Base-by-base conservation (phyloP, 2,329 filamentous ascomycete species). In the Penicillium sp. region DNA sequence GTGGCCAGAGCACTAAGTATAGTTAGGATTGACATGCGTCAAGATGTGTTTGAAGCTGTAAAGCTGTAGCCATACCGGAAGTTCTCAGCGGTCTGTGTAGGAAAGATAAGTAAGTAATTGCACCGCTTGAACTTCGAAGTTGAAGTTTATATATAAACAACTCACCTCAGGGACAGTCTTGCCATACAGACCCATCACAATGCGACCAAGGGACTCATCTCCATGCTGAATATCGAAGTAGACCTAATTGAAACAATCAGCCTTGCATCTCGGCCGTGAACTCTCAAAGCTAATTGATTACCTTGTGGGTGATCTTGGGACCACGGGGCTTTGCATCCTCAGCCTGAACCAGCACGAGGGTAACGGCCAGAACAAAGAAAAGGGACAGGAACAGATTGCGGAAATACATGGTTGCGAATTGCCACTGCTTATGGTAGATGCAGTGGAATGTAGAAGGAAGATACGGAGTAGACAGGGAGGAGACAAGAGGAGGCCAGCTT, bases 221-320 rank as follows among this genome's bases (percentile, higher is more conserved):
- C 84, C 87, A 75, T 88, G 84, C 67, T 84, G 79, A 60, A 89
- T 85, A 70, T 89, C 87, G 67, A 89, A 88, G 77, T 84, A 89
- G 71, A 89, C 86, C 84, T 83, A 58, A 51, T 7, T 33, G 4
- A 26, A 35, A 42, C 8, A 30, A 48, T 72, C 28, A 72, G 65
- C 37, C 58, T 46, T n/a, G 28, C 25, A 16, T 22, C n/a, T 30
- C n/a, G 14, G 4, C 26, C 33, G 14, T 11, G 26, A 42, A 35
- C 40, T 26, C 30, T 43, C 16, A 52, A 19, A 67, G 14, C 22
- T 25, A 40, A 40, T 57, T 75, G 40, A 70, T 61, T 76, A 85
- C 92, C 87, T 96, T 97, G 84, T 91, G 84, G 72, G 93, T 97
- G 83, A 97, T 94, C 87, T 95, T 96, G 65, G 92, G 94, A 51